These are phyloP conservation scores for Trichoderma guizhouense DNA, from an alignment of 2,329 filamentous ascomycete species.

Conservation along the genomic window DNA sequence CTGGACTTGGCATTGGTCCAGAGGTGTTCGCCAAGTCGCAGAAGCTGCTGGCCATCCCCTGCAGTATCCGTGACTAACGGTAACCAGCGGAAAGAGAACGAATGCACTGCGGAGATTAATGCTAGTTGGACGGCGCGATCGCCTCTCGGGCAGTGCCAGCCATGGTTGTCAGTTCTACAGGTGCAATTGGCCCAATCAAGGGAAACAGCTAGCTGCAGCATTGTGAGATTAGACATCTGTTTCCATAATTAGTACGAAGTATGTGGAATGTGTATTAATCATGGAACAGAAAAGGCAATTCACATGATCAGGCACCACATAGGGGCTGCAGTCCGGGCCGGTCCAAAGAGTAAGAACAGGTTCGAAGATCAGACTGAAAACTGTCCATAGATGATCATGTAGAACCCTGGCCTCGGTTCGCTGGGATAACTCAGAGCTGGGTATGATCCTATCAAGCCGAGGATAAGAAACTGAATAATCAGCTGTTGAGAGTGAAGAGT, in stretches of 20 bases:
- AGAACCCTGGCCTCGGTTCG: not conserved
- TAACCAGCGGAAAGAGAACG: not conserved
- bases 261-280: not conserved
- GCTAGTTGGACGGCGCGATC: not conserved
- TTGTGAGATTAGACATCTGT: not conserved
- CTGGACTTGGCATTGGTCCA: not conserved
- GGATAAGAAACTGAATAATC: not conserved
- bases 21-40: not conserved
- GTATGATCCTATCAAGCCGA: not conserved
- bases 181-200: slow-evolving; percentile 1
- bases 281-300: not conserved
- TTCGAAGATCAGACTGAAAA: not conserved
- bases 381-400: not conserved
- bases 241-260: not conserved
- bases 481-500: too few species aligned
- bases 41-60: not conserved
- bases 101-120: not conserved
- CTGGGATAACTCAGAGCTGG: not conserved
- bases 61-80: not conserved
- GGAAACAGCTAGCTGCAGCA: not conserved
- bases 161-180: not conserved
- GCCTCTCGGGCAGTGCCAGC: not conserved
- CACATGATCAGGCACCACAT: not conserved
- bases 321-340: slow-evolving; percentile 1
- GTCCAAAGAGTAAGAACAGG: not conserved